A percentile compares a stretch with the other conserved stretches of the same genome.
These are phyloP conservation scores for Sinapis alba DNA, from an alignment of 441 rosid genomes.

Conservation along the genomic window DNA sequence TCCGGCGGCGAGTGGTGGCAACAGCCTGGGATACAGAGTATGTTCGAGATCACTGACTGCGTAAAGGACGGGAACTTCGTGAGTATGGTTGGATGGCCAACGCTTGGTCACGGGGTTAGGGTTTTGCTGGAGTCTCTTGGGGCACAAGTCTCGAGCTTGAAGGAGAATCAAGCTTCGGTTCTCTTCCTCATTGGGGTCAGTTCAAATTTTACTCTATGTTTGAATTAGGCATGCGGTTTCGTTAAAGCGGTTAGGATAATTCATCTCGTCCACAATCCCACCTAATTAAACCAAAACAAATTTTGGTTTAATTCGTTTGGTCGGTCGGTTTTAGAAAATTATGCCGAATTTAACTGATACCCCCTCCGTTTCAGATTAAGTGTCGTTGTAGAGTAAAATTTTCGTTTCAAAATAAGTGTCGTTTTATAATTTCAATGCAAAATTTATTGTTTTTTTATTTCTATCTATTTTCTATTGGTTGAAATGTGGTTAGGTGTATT, in stretches of 20 bases:
- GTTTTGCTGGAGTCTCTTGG: conserved; percentile 46
- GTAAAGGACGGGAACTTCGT: conserved; percentile 50
- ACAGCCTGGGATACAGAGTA: conserved; percentile 47
- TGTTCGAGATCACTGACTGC: conserved; percentile 50
- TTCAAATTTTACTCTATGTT: background rate
- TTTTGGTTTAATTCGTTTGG: background rate
- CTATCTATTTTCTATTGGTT: no score
- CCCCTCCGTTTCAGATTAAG: no score
- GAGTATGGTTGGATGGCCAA: conserved; percentile 55
- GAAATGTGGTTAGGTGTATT: no score
- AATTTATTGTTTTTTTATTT: no score
- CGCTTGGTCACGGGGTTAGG: conserved; percentile 42
- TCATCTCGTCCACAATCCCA: background rate
- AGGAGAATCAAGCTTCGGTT: conserved; percentile 34
- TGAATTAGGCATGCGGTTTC: background rate
- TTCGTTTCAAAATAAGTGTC: no score
- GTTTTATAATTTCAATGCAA: no score
- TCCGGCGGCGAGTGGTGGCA: conserved; percentile 62
- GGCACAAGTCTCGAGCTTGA: conserved; percentile 31
- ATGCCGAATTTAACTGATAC: no score
- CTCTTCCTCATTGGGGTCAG: conserved; percentile 53
- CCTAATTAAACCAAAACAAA: background rate
- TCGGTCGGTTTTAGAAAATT: background rate
- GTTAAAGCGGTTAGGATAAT: background rate
- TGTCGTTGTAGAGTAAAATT: no score